Conservation (phyloP, 441 rosid species). For the Geranium incanum region DNA sequence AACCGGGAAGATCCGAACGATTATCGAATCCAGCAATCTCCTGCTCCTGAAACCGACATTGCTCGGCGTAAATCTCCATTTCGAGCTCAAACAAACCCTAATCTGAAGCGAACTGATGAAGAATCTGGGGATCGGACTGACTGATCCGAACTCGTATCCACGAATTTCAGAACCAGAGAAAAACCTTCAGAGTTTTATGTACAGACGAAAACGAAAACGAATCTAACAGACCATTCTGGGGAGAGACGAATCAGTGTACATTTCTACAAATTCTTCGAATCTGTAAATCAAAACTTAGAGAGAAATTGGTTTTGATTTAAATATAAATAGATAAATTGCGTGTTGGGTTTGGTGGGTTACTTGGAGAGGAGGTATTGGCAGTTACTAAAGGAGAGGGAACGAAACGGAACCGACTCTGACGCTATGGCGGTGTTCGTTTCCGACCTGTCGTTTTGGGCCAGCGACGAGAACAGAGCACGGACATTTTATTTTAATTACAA, state of each 20-base stretch:
- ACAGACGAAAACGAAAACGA: background rate
- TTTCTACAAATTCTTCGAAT: background rate
- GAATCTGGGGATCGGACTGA: no score
- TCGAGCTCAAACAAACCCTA: background rate
- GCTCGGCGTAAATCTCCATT: background rate
- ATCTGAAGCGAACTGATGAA: background rate
- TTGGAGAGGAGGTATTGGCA: slow-evolving; percentile 7
- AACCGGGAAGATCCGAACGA: no score
- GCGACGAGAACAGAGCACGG: no score
- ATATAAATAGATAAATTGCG: no score
- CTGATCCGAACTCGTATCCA: background rate
- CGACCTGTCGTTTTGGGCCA: slow-evolving; percentile 19
- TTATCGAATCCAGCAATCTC: no score
- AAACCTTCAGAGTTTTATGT: background rate
- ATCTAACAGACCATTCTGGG: background rate
- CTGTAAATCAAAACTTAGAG: background rate
- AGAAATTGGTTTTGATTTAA: background rate
- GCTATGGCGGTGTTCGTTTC: slow-evolving; percentile 18
- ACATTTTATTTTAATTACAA: no score
- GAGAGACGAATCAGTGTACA: background rate
- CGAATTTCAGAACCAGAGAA: background rate
- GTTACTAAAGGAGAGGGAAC: background rate
- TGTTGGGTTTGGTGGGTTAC: background rate
- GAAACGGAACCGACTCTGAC: slow-evolving; percentile 3
- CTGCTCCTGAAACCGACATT: no score